Conservation (phyloP, 208 protist genomes). For the Crithidia sp. region DNA sequence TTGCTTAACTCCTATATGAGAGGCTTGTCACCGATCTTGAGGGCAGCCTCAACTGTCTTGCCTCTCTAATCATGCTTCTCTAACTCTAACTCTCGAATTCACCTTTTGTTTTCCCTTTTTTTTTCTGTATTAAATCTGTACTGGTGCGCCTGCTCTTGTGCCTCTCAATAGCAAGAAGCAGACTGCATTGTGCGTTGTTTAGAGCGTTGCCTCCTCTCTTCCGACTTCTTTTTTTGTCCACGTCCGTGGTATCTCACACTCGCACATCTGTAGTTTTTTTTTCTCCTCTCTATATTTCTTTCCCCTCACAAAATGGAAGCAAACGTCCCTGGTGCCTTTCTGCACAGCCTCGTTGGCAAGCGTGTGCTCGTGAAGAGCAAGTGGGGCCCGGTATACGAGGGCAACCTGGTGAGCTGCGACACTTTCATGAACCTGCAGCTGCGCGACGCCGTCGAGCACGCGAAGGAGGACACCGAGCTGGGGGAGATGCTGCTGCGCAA, state of each 20-base stretch:
- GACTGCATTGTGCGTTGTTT: too few species aligned
- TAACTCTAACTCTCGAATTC: neutral
- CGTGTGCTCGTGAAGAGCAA: constrained; percentile 98
- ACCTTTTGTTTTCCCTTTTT: neutral
- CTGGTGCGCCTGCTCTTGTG: too few species aligned
- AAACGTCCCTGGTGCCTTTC: constrained; percentile 89
- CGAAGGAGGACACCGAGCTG: constrained; percentile 73
- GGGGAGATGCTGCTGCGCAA: constrained; percentile 89
- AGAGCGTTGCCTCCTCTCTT: too few species aligned
- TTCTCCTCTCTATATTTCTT: neutral
- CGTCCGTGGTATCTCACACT: too few species aligned
- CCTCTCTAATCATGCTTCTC: neutral
- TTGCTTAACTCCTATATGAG: too few species aligned
- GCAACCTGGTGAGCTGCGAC: constrained; percentile 95
- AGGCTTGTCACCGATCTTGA: too few species aligned
- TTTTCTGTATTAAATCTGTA: neutral
- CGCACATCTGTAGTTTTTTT: neutral
- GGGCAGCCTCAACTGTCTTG: neutral
- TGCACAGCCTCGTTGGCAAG: constrained; percentile 94
- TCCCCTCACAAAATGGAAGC: constrained; percentile 50
- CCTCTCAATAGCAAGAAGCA: too few species aligned
- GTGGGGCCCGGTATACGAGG: constrained; percentile 98
- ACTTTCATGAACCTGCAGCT: constrained; percentile 98
- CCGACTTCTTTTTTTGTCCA: too few species aligned
- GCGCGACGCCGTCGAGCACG: constrained; percentile 72